Conservation (phyloP, 2,329 filamentous ascomycete genomes). For the Colletotrichum cordylinicola region DNA sequence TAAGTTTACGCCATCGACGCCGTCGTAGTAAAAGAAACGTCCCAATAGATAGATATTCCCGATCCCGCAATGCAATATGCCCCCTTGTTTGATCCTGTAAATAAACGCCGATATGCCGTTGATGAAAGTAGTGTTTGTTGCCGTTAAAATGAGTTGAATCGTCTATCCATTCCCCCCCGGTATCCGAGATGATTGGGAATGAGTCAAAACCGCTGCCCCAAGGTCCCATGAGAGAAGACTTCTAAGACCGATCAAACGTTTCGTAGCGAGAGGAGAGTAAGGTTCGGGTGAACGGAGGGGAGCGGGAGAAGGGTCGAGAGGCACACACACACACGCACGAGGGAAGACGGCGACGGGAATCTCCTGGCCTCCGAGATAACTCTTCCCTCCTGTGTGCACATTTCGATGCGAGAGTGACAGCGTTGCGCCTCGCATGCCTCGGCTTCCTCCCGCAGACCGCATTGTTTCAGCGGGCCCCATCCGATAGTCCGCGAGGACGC, state of each 20-base stretch:
- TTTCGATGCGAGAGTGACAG: neutral
- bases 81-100: neutral
- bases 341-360: neutral
- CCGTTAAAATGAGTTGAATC: neutral
- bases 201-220: neutral
- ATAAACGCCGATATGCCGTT: neutral
- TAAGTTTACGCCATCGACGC: neutral
- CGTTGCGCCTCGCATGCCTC: neutral
- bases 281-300: neutral
- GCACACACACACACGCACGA: neutral
- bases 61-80: conserved; percentile 16
- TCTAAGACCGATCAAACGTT: conserved; percentile 2
- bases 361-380: neutral
- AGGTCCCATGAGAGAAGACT: neutral
- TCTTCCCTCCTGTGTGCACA: neutral
- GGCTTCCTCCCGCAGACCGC: neutral
- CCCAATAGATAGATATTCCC: neutral
- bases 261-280: neutral
- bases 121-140: neutral
- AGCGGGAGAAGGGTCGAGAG: neutral
- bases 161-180: neutral
- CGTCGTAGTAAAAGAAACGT: neutral
- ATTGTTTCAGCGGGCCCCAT: conserved; percentile 12
- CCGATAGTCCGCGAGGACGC: neutral
- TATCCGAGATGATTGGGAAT: neutral